Evolutionary conservation across 2,329 filamentous ascomycete species (phyloP).

Genomic region (Claviceps citrina): DNA sequence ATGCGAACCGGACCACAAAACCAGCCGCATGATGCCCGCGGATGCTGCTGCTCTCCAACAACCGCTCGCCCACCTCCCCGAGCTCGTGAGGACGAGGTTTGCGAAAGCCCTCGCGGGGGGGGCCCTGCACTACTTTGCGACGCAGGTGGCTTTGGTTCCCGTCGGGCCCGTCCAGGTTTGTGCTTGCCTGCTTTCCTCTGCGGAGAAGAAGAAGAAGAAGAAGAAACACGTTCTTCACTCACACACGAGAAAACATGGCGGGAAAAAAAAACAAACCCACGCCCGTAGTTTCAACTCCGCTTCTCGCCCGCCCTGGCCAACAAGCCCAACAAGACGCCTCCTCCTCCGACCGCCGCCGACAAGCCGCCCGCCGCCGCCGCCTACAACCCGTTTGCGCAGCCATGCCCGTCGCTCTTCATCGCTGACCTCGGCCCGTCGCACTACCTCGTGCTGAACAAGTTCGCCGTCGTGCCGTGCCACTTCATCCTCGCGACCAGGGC

Average conservation of each 20-base stretch:
- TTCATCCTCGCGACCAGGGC: conserved; percentile 55
- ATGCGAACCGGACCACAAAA: too few relatives aligned
- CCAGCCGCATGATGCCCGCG: too few relatives aligned
- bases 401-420: conserved; percentile 37
- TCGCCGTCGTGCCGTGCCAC: conserved; percentile 53
- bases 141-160: conserved; percentile 33
- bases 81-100: conserved; percentile 35
- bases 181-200: too few relatives aligned
- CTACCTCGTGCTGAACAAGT: conserved; percentile 59
- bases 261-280: not conserved
- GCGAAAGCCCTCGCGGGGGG: conserved; percentile 29
- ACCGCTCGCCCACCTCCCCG: conserved; percentile 31
- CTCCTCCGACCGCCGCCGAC: not conserved
- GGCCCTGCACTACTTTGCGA: conserved; percentile 39
- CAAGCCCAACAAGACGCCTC: conserved; percentile 34
- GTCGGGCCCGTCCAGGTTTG: conserved; percentile 29
- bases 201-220: too few relatives aligned
- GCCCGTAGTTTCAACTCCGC: conserved; percentile 51
- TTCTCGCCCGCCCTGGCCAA: conserved; percentile 53
- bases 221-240: too few relatives aligned
- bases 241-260: too few relatives aligned
- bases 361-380: conserved; percentile 18
- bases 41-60: too few relatives aligned
- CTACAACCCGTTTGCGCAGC: conserved; percentile 55
- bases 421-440: conserved; percentile 37